These are phyloP conservation scores for Colletotrichum sp. DNA, from an alignment of 2,329 filamentous ascomycete genomes.

Conservation along the genomic window DNA sequence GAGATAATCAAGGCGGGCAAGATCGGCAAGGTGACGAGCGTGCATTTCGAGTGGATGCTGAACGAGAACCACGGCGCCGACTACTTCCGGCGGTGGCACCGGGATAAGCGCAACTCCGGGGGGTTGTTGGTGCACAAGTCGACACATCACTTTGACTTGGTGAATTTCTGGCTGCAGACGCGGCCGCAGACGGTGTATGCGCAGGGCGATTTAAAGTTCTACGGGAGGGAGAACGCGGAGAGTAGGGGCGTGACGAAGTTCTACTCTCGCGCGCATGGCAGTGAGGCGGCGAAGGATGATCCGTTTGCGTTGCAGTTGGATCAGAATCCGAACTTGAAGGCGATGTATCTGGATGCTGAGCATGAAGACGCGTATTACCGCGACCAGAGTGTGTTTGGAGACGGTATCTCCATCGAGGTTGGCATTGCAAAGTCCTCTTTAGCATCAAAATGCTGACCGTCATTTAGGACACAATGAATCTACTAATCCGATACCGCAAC, in stretches of 20 bases:
- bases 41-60: slow-evolving; percentile 57
- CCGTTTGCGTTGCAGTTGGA: slow-evolving; percentile 65
- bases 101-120: slow-evolving; percentile 52
- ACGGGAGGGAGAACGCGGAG: slow-evolving; percentile 55
- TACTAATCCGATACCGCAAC: slow-evolving; percentile 62
- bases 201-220: slow-evolving; percentile 52
- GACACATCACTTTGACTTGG: slow-evolving; percentile 56
- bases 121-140: slow-evolving; percentile 55
- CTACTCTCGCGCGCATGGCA: slow-evolving; percentile 55
- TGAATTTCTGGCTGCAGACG: slow-evolving; percentile 55
- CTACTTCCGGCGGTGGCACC: slow-evolving; percentile 56
- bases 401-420: slow-evolving; percentile 65
- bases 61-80: slow-evolving; percentile 54
- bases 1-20: slow-evolving; percentile 47
- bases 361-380: slow-evolving; percentile 67
- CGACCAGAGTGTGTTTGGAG: slow-evolving; percentile 67
- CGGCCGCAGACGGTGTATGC: slow-evolving; percentile 48
- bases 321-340: slow-evolving; percentile 57
- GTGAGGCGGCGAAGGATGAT: slow-evolving; percentile 54
- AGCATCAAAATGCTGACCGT: accelerated
- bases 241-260: slow-evolving; percentile 51
- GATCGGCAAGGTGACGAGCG: slow-evolving; percentile 48
- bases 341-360: slow-evolving; percentile 66
- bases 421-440: accelerated
- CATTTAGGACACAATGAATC: slow-evolving; percentile 60